These are phyloP conservation scores for Fraxinus dipetala DNA, from an alignment of 305 asterid genomes.

Conservation along the genomic window DNA sequence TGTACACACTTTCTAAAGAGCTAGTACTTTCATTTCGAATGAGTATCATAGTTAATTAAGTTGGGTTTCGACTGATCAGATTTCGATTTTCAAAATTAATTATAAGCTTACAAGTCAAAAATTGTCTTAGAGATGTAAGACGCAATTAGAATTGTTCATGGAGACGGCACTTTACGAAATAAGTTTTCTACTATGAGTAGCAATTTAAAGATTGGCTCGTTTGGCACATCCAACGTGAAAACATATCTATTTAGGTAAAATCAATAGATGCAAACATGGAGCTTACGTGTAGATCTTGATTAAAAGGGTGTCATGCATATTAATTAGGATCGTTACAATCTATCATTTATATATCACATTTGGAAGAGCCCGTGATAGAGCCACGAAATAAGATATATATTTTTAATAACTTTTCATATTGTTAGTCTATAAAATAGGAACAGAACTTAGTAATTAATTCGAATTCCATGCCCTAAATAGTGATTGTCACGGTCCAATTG, in stretches of 20 bases:
- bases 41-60: not conserved
- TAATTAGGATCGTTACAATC: no score
- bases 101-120: not conserved
- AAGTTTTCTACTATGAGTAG: not conserved
- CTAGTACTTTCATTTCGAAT: not conserved
- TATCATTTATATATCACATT: not conserved
- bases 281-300: no score
- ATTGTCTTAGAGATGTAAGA: not conserved
- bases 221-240: not conserved
- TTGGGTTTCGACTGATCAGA: not conserved
- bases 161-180: not conserved
- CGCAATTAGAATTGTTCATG: not conserved
- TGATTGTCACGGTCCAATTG: not conserved
- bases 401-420: not conserved
- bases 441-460: not conserved
- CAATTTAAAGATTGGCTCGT: not conserved
- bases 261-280: not conserved
- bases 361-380: not conserved
- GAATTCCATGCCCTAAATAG: not conserved
- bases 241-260: not conserved
- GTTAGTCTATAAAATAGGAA: not conserved
- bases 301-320: no score
- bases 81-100: not conserved
- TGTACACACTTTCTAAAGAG: not conserved
- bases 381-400: not conserved